Percentiles rank a stretch among this genome's conserved stretches.
Conservation (phyloP, 2,329 filamentous ascomycete species). For the Cryphonectria japonica region DNA sequence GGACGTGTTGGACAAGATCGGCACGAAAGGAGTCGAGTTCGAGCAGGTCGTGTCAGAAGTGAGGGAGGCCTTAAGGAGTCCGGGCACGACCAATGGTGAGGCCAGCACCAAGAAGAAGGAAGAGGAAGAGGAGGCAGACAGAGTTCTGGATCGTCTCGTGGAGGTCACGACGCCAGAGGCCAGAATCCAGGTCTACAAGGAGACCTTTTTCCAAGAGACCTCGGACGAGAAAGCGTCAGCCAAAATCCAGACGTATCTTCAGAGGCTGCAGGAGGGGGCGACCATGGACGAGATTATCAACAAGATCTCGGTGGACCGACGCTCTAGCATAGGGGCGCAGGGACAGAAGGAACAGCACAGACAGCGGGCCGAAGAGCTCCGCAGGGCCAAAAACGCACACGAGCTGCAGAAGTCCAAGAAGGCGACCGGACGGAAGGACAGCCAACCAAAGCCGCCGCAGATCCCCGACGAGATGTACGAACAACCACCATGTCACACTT, state of each 20-base stretch:
- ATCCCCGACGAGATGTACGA: slow-evolving; percentile 34
- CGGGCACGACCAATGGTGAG: slow-evolving; percentile 7
- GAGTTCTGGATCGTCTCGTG: slow-evolving; percentile 28
- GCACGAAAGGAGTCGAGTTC: slow-evolving; percentile 27
- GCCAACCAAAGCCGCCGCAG: slow-evolving; percentile 22
- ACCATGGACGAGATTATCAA: slow-evolving; percentile 36
- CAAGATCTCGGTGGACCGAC: slow-evolving; percentile 33
- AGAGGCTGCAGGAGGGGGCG: slow-evolving; percentile 33
- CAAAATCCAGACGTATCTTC: slow-evolving; percentile 34
- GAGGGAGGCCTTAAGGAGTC: slow-evolving; percentile 18
- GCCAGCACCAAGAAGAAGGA: background rate
- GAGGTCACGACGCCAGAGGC: slow-evolving; percentile 28
- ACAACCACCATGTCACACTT: slow-evolving; percentile 35
- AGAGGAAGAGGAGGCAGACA: slow-evolving; percentile 11
- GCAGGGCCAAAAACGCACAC: slow-evolving; percentile 34
- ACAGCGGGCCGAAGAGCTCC: slow-evolving; percentile 36
- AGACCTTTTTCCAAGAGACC: slow-evolving; percentile 32
- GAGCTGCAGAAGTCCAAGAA: slow-evolving; percentile 37
- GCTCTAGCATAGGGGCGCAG: slow-evolving; percentile 31
- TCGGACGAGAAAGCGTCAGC: slow-evolving; percentile 31
- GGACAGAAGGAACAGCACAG: slow-evolving; percentile 37
- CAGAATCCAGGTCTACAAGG: slow-evolving; percentile 31
- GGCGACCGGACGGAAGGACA: slow-evolving; percentile 26
- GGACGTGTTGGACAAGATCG: slow-evolving; percentile 26
- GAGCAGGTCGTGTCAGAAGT: slow-evolving; percentile 30